Base-by-base conservation (phyloP, 805 yeast genomes). In the Yarrowia keelungensis region DNA sequence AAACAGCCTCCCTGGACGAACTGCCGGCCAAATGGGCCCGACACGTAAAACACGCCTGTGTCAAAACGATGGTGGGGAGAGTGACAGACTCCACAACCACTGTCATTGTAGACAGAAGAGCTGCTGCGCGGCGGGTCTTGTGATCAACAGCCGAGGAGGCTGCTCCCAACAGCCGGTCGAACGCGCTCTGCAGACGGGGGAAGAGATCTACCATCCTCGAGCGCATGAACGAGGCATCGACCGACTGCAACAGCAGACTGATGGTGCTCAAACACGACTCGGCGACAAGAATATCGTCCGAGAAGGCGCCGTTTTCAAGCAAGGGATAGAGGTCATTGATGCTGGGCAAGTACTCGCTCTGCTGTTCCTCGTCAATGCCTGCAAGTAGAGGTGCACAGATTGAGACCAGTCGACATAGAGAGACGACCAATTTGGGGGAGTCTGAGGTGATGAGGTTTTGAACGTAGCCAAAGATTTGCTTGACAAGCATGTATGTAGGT, bases 381-480 rank as follows among this genome's bases (percentile, higher is more conserved):
- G 90, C 84, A 26, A 90, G 76, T 35, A 88, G 74, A 0, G 89
- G 89, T 3, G 86, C 69, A 0, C 82, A 76, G 16, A 79, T 76
- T 7, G 76, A 72, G 19, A 84, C 75, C 1, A 90, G 81, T 41
- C 77, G 80, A 67, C 93, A 75, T 7, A 92, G 82, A 70, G 86
- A 88, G 3, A 84, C 75, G 51, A 85, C 83, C 39, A 94, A 76
- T 2, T 82, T 77, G 2, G 82, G 76, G 0, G 96, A 88, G 1
- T 85, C 84, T 73, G 90, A 95, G 1, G 91, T 86, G 45, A 91
- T 78, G 38, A 86, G 81, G 69, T 91, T 80, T 67, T 90, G 89
- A 8, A 94, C 89, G 75, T 92, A 91, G 7, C 81, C 83, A 67
- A 87, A 81, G 3, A 94, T 86, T 68, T 85, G 85, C 53, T 87